Evolutionary conservation across 345 rosid genomes (phyloP).

Genomic region (Lepidium didymum): DNA sequence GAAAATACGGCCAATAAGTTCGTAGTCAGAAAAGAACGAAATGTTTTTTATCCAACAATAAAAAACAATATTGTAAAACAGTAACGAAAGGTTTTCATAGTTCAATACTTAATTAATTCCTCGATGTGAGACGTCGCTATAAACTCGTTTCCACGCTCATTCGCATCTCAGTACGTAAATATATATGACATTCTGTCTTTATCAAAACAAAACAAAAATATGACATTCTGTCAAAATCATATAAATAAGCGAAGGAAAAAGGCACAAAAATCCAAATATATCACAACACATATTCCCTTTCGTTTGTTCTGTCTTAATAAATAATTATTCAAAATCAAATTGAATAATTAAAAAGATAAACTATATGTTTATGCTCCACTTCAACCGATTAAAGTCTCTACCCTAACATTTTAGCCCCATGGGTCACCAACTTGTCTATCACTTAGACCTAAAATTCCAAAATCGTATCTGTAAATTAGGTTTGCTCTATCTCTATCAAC

Average conservation of each 20-base stretch:
- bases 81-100: neutral
- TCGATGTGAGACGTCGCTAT: conserved; percentile 23
- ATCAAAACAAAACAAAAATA: conserved; percentile 5
- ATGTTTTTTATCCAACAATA: neutral
- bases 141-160: conserved; percentile 45
- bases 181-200: conserved; percentile 45
- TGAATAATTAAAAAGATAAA: neutral
- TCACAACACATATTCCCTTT: conserved; percentile 72
- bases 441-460: neutral
- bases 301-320: conserved; percentile 30
- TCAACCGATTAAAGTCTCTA: conserved; percentile 47
- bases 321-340: neutral
- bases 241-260: conserved; percentile 30
- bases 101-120: neutral
- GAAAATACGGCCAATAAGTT: neutral
- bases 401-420: conserved; percentile 28
- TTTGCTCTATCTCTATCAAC: neutral
- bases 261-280: conserved; percentile 44
- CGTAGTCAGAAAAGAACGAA: neutral
- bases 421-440: conserved; percentile 17
- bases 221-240: conserved; percentile 53
- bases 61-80: neutral
- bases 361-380: conserved; percentile 17
- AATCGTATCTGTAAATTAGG: neutral
- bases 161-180: conserved; percentile 39